Evolutionary conservation across 2,329 filamentous ascomycete species (phyloP).

Genomic region (Hypomyces rosellus): DNA sequence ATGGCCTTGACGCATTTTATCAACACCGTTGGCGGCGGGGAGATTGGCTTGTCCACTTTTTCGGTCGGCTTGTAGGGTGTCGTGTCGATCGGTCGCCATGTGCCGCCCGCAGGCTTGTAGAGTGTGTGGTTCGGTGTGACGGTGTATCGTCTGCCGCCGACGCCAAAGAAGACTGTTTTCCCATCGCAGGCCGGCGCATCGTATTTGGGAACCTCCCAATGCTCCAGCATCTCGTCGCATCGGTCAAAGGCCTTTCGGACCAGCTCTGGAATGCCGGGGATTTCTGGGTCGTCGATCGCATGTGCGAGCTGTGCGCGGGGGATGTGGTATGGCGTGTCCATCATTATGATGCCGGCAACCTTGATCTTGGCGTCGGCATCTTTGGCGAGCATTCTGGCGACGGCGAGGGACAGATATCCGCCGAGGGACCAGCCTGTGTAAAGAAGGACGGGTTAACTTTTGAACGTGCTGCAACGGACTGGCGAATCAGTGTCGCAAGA

Average conservation of each 20-base stretch:
- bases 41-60: slow-evolving; percentile 1
- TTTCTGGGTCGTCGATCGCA: slow-evolving; percentile 13
- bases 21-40: slow-evolving; percentile 20
- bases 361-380: slow-evolving; percentile 17
- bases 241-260: slow-evolving; percentile 25
- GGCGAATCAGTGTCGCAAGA: neutral
- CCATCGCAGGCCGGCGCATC: slow-evolving; percentile 13
- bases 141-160: slow-evolving; percentile 14
- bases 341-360: slow-evolving; percentile 22
- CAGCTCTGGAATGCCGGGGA: slow-evolving; percentile 18
- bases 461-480: neutral
- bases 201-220: slow-evolving; percentile 23
- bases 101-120: slow-evolving; percentile 15
- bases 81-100: slow-evolving; percentile 14
- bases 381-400: slow-evolving; percentile 20
- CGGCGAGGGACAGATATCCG: slow-evolving; percentile 21
- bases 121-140: slow-evolving; percentile 16
- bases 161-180: slow-evolving; percentile 10
- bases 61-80: slow-evolving; percentile 2
- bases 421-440: slow-evolving; percentile 25
- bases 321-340: slow-evolving; percentile 24
- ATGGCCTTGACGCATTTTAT: slow-evolving; percentile 16
- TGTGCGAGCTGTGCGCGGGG: slow-evolving; percentile 14
- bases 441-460: neutral
- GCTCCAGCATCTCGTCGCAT: slow-evolving; percentile 24